phyloP scores from a whole-genome alignment of 441 rosid species.

The Euphorbia celastroides region DNA sequence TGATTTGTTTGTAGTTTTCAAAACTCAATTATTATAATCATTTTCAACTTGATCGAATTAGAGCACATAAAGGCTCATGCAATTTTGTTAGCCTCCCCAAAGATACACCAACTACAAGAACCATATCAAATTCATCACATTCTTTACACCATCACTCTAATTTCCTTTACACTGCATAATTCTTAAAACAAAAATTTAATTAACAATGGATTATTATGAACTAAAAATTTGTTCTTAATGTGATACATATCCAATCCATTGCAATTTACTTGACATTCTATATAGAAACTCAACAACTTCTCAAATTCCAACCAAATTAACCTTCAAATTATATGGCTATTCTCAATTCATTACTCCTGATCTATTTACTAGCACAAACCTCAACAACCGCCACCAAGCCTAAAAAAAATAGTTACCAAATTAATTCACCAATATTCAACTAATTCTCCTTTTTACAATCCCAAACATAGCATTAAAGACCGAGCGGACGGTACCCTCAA shows the following conservation, averaged over 20 bases:
- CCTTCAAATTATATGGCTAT: background rate
- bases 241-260: background rate
- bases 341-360: background rate
- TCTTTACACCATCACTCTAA: background rate
- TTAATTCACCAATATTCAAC: conserved; percentile 5
- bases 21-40: no score
- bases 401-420: background rate
- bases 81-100: no score
- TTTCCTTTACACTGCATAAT: background rate
- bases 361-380: background rate
- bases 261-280: background rate
- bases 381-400: conserved; percentile 6
- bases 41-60: no score
- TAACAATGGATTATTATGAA: background rate
- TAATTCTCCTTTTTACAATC: background rate
- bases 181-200: background rate
- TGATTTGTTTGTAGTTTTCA: no score
- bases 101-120: background rate
- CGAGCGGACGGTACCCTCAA: conserved; percentile 1
- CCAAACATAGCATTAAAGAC: background rate
- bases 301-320: background rate
- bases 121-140: background rate
- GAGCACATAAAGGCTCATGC: no score
- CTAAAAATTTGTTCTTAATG: background rate
- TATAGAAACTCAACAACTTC: background rate